phyloP scores from a whole-genome alignment of 2,329 filamentous ascomycete species.

The Xylaria multiplex region DNA sequence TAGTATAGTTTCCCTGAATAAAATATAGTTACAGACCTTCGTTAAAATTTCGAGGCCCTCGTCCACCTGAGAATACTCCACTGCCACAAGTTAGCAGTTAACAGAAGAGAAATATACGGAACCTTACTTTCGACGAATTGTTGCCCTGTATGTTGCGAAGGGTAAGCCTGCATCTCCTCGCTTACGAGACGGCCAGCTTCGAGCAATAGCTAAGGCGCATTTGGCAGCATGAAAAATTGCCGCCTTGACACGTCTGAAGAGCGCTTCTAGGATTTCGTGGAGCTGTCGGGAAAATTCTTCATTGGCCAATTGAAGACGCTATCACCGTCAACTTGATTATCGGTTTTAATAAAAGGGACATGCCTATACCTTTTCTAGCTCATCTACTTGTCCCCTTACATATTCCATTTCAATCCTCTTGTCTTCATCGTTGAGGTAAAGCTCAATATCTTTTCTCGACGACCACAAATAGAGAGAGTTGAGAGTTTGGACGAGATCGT shows the following conservation, averaged over 20 bases:
- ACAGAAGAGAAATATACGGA: neutral
- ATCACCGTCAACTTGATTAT: neutral
- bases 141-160: constrained; percentile 32
- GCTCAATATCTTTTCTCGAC: neutral
- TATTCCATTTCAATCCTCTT: constrained; percentile 41
- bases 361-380: constrained; percentile 32
- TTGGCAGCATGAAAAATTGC: constrained; percentile 17
- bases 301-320: constrained; percentile 22
- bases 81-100: constrained; percentile 28
- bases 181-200: constrained; percentile 28
- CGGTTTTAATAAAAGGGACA: neutral
- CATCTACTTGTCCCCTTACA: constrained; percentile 18
- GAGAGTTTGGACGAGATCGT: constrained; percentile 57
- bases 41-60: constrained; percentile 37
- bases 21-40: constrained; percentile 29
- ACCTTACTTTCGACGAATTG: constrained; percentile 36
- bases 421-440: constrained; percentile 46
- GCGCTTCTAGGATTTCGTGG: constrained; percentile 7
- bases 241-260: constrained; percentile 26
- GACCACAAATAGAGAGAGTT: constrained; percentile 40
- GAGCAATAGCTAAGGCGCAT: constrained; percentile 22
- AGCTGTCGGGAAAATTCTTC: constrained; percentile 10
- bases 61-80: constrained; percentile 30
- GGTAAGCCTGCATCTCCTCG: constrained; percentile 28
- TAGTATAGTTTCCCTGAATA: neutral